Evolutionary conservation across 2,329 filamentous ascomycete species (phyloP), one percentile per base, ranked within the genome.

Genomic region (Pestalotiopsis sp.): DNA sequence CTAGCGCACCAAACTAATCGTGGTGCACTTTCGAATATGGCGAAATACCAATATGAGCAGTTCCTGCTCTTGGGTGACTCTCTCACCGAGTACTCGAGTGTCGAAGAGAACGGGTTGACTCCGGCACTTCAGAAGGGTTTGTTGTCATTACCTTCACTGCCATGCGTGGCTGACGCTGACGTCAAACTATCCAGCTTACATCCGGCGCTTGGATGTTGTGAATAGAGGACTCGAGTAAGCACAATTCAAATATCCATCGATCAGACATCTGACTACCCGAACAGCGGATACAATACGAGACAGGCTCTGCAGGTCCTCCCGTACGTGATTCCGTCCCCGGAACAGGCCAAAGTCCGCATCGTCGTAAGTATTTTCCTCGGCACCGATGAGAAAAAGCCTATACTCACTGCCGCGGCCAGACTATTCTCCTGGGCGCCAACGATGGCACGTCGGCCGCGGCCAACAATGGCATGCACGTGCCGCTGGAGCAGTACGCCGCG

Each of bases 201-300:
- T 65, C 39, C 36, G 62, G 4, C 39, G 62, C 38, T 49, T 65
- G 62, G 62, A 65, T 38, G 12, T 65, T 23, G 62, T 65, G 36
- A 65, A 65, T 38, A 23, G 62, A 27, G 62, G 62, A 11, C 25
- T 65, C 17, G 62, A 65, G 62, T 65, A 65, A 25, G 62, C 39
- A 12, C 13, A 17, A 12, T 20, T 5, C 62, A 41, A 38, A 14
- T 25, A 4, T 13, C 52, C 20, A 52, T 31, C 38, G 14, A 3
- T 9, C 23, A n/a, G 13, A 63, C 20, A 11, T 27, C 38, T 39
- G n/a, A 39, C 14, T 20, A 38, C 11, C 17, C 14, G 0, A 9
- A 38, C 39, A 65, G 62, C 39, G 62, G 62, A 25, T 65, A 65
- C 38, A 65, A 49, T 52, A 65, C 39, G 13, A 36, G 62, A 23